These are phyloP conservation scores for Neonectria coccinea DNA, from an alignment of 2,329 filamentous ascomycete species.

Conservation along the genomic window DNA sequence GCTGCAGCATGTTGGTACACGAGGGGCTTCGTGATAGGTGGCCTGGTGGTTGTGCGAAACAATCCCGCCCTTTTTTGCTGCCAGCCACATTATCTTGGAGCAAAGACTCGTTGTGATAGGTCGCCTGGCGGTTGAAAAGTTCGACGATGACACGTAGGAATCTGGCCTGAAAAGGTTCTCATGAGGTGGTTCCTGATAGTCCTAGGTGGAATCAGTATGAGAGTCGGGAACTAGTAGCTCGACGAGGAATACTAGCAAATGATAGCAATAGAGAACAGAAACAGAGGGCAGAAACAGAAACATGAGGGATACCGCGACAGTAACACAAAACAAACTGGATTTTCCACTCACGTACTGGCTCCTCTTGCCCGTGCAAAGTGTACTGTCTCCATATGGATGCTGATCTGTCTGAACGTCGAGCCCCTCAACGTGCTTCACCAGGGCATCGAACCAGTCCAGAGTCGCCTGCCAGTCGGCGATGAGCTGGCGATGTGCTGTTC, in stretches of 20 bases:
- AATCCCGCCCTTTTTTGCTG: constrained; percentile 27
- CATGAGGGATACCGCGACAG: too few relatives aligned
- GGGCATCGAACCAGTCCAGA: constrained; percentile 64
- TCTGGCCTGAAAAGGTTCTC: too few relatives aligned
- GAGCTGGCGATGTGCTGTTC: constrained; percentile 63
- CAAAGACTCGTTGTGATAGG: neutral
- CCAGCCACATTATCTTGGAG: neutral
- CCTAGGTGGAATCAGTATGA: too few relatives aligned
- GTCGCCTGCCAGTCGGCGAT: too few relatives aligned
- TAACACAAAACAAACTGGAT: constrained; percentile 54
- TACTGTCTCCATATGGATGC: too few relatives aligned
- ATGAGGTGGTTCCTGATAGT: too few relatives aligned
- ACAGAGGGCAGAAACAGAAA: too few relatives aligned
- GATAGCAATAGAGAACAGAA: too few relatives aligned
- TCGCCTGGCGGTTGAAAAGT: neutral
- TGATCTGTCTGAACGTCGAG: constrained; percentile 45
- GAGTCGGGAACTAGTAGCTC: constrained; percentile 23
- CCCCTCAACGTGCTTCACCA: constrained; percentile 70
- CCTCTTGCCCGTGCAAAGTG: constrained; percentile 63
- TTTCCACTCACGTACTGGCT: constrained; percentile 69
- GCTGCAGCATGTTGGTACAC: neutral
- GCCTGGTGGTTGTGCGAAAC: neutral
- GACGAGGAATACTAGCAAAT: too few relatives aligned
- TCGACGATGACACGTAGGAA: too few relatives aligned
- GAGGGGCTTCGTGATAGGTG: neutral